Base-by-base conservation (phyloP, 139 green algal species). In the Picochlorum sp. region DNA sequence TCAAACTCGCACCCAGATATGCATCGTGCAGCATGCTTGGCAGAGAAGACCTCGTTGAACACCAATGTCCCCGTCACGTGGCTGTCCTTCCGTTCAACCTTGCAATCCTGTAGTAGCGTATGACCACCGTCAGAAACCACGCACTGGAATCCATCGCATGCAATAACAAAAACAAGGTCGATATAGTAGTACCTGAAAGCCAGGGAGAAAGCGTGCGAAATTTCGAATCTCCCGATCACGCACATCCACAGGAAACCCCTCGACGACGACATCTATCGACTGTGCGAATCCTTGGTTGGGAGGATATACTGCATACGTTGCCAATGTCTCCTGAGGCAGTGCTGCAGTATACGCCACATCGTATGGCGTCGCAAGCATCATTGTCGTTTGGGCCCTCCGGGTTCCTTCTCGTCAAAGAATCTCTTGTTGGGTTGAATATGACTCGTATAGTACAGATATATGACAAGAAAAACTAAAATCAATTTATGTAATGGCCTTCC, bases 151-250 rank as follows among this genome's bases (percentile, higher is more conserved):
- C 23, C 13, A 15, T 5, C 7, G 16, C 7, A 59, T 30, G 21
- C 51, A 34, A 41, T 34, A 6, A 59, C 16, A 34, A 8, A 30
- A 30, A 31, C 20, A 30, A 41, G 6, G 1, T n/a, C 0, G 21
- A 34, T 59, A 7, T 50, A 68, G n/a, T 14, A 28, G 16, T 34
- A 90, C 86, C 79, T 95, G 84, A 65, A 95, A 97, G 24, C 87
- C 90, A 9, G 87, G 86, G 57, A 96, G 69, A 69, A 95, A 97
- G 7, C 88, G 78, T 34, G 96, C 72, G 59, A 97, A 63, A 66
- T 96, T 97, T 62, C 93, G 94, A n/a, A 97, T 81, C 75, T 97
- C 90, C 3, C 90, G 70, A 74, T 97, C 90, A 69, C 88, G 92
- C 4, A 95, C 75, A 41, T 97, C 89, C 1, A 58, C 31, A 0